phyloP scores from a whole-genome alignment of 306 rosid species.

The Vicia faba region DNA sequence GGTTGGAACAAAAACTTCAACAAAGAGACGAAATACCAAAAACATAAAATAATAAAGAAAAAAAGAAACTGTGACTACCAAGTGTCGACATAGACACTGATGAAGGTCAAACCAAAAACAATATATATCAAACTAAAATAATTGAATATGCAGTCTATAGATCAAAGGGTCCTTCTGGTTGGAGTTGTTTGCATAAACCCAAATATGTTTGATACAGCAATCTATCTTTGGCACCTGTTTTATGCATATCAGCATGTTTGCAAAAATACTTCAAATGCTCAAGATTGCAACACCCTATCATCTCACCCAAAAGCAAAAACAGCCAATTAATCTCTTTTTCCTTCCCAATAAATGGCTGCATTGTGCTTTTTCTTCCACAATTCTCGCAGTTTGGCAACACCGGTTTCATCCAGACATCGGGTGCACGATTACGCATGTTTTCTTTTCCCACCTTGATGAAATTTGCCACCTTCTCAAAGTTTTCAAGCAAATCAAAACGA shows the following conservation, averaged over 20 bases:
- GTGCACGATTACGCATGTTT: background rate
- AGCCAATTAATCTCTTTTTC: slow-evolving; percentile 48
- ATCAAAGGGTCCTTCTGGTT: slow-evolving; percentile 30
- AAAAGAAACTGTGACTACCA: too few relatives aligned
- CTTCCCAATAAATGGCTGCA: slow-evolving; percentile 32
- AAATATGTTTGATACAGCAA: slow-evolving; percentile 49
- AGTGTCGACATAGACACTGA: too few relatives aligned
- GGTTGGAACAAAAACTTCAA: too few relatives aligned
- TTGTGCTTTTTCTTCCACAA: background rate
- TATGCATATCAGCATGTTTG: slow-evolving; percentile 44
- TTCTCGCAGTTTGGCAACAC: background rate
- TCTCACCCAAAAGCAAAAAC: slow-evolving; percentile 57
- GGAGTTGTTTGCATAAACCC: slow-evolving; percentile 53
- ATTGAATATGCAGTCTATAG: background rate
- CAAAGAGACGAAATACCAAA: too few relatives aligned
- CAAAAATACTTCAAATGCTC: slow-evolving; percentile 56
- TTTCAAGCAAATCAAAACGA: background rate
- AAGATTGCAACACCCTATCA: slow-evolving; percentile 50
- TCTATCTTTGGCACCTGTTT: slow-evolving; percentile 55
- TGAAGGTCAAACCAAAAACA: too few relatives aligned
- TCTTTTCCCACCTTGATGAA: background rate
- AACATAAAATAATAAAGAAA: too few relatives aligned
- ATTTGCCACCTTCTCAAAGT: background rate
- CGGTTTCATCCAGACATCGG: background rate
- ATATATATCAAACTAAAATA: too few relatives aligned